A percentile compares a stretch with the other conserved stretches of the same genome.
These are phyloP conservation scores for Botrytis pseudocinerea DNA, from an alignment of 2,329 filamentous ascomycete genomes.

Conservation along the genomic window DNA sequence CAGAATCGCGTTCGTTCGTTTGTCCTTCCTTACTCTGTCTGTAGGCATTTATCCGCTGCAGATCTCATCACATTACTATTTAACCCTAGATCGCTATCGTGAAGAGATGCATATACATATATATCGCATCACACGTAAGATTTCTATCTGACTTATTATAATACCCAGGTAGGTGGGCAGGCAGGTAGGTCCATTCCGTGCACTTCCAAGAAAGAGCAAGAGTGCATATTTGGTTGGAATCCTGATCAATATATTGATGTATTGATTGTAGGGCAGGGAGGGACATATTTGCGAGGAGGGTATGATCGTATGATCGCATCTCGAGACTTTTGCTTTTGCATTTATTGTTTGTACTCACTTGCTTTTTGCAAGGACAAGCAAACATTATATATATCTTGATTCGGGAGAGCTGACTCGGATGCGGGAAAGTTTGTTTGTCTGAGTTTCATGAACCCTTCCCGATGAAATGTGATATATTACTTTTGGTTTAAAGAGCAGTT, in stretches of 20 bases:
- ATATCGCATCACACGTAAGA: neutral
- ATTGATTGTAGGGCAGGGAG: neutral
- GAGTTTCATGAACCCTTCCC: slow-evolving; percentile 2
- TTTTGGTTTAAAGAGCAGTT: neutral
- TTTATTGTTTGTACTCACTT: slow-evolving; percentile 3
- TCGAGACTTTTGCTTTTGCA: slow-evolving; percentile 9
- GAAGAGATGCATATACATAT: slow-evolving; percentile 3
- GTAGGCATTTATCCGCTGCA: slow-evolving; percentile 14
- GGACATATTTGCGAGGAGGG: neutral
- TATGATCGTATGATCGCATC: neutral
- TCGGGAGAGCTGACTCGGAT: slow-evolving; percentile 11
- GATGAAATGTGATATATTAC: slow-evolving; percentile 19
- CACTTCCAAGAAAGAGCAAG: neutral
- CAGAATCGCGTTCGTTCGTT: slow-evolving; percentile 19
- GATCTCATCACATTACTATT: slow-evolving; percentile 4
- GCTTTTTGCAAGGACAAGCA: slow-evolving; percentile 16
- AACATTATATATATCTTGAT: slow-evolving; percentile 3
- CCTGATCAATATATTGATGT: slow-evolving; percentile 3
- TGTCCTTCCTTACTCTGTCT: neutral
- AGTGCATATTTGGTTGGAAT: slow-evolving; percentile 14
- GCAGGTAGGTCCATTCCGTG: neutral
- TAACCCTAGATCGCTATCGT: neutral
- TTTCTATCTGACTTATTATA: neutral
- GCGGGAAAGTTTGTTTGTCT: slow-evolving; percentile 19
- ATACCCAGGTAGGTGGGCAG: neutral